Conservation (phyloP, 129 eudicot genomes). For the Chrysanthemum lavandulifolium region DNA sequence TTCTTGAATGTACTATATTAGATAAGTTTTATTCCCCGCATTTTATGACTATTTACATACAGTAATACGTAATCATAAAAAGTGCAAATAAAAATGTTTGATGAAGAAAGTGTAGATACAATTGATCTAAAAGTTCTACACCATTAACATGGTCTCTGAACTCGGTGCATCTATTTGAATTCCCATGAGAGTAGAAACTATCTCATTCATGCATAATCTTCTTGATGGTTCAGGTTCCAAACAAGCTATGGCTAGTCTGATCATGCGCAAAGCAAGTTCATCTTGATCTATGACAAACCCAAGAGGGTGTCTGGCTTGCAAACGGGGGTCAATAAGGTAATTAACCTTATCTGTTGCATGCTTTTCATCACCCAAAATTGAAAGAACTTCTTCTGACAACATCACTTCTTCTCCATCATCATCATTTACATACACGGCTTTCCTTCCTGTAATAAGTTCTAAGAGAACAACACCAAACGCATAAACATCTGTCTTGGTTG, state of each 20-base stretch:
- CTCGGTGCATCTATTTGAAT: conserved; percentile 60
- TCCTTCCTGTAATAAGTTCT: conserved; percentile 72
- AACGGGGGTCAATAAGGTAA: conserved; percentile 50
- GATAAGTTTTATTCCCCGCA: background rate
- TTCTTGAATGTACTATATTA: background rate
- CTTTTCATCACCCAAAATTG: conserved; percentile 34
- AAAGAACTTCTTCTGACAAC: conserved; percentile 44
- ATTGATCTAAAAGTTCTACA: background rate
- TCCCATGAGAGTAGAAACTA: conserved; percentile 53
- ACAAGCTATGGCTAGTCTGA: conserved; percentile 53
- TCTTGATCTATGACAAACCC: conserved; percentile 53
- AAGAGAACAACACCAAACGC: conserved; percentile 81
- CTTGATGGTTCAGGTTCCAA: conserved; percentile 48
- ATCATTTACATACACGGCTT: conserved; percentile 35
- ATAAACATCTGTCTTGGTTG: conserved; percentile 71
- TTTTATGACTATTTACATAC: conserved; percentile 13
- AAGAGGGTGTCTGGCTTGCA: conserved; percentile 48
- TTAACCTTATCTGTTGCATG: conserved; percentile 27
- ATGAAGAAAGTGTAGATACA: conserved; percentile 12
- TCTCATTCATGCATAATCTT: conserved; percentile 50
- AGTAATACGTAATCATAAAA: conserved; percentile 5
- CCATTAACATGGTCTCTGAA: conserved; percentile 24
- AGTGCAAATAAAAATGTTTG: background rate
- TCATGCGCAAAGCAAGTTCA: conserved; percentile 48
- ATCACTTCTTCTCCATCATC: conserved; percentile 50